Evolutionary conservation across 1,284 basidiomycete genomes (phyloP).

Genomic region (Porodaedalea pini): DNA sequence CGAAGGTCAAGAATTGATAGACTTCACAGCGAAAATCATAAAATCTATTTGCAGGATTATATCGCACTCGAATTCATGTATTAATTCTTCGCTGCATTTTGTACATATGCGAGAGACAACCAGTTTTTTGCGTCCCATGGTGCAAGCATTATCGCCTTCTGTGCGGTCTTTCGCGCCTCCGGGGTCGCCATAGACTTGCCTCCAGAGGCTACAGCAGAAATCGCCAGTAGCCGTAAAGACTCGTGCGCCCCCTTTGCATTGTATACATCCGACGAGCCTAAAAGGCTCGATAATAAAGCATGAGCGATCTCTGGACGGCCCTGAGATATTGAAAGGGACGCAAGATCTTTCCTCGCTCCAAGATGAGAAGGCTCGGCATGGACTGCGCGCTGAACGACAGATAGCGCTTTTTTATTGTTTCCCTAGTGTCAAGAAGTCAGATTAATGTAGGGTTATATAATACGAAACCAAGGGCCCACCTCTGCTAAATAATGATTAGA

Average conservation of each 20-base stretch:
- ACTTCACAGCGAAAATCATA: too few relatives aligned
- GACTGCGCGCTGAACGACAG: slow-evolving; percentile 54
- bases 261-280: slow-evolving; percentile 29
- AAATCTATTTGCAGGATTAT: too few relatives aligned
- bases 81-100: neutral
- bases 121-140: slow-evolving; percentile 61
- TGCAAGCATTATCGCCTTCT: slow-evolving; percentile 64
- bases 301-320: slow-evolving; percentile 40
- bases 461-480: slow-evolving; percentile 40
- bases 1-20: neutral
- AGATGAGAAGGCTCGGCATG: slow-evolving; percentile 50
- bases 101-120: slow-evolving; percentile 57
- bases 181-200: slow-evolving; percentile 21
- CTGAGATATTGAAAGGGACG: slow-evolving; percentile 49
- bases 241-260: slow-evolving; percentile 33
- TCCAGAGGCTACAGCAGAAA: slow-evolving; percentile 35
- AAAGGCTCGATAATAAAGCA: slow-evolving; percentile 32
- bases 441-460: too few relatives aligned
- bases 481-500: slow-evolving; percentile 63
- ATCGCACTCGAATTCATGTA: too few relatives aligned
- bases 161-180: slow-evolving; percentile 45
- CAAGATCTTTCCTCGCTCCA: slow-evolving; percentile 49
- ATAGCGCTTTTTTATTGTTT: slow-evolving; percentile 46
- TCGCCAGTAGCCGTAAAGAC: slow-evolving; percentile 43
- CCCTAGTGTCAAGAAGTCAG: slow-evolving; percentile 35